A percentile compares a stretch with the other conserved stretches of the same genome.
Conservation (phyloP, 257 asterid genomes). For the Plantago elongata region DNA sequence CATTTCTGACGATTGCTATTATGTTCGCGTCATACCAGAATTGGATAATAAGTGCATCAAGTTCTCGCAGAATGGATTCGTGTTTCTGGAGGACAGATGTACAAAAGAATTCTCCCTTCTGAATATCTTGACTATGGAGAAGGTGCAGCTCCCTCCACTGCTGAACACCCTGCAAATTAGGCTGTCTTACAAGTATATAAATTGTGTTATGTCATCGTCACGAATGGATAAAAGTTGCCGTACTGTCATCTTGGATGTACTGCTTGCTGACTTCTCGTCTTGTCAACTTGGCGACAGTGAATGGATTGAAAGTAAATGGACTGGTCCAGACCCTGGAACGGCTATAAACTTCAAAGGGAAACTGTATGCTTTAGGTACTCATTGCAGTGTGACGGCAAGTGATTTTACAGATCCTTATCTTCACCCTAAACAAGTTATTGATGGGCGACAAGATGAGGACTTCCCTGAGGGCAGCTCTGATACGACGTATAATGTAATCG, state of each 20-base stretch:
- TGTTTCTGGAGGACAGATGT: not conserved
- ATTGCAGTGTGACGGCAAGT: not conserved
- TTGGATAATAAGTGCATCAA: not conserved
- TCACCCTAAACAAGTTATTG: not conserved
- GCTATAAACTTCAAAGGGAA: not conserved
- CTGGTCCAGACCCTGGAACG: not conserved
- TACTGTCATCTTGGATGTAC: not conserved
- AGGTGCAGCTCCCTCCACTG: not conserved
- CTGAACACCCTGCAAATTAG: too few species aligned
- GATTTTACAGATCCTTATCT: not conserved
- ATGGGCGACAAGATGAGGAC: not conserved
- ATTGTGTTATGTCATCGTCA: not conserved
- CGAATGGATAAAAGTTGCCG: not conserved
- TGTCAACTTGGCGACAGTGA: not conserved
- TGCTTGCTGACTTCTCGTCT: not conserved
- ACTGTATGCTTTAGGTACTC: not conserved
- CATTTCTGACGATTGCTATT: not conserved
- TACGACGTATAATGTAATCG: not conserved
- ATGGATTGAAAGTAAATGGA: not conserved
- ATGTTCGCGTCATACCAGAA: not conserved
- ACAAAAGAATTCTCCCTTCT: not conserved
- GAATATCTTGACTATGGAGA: not conserved
- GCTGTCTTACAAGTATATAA: not conserved
- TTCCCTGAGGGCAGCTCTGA: too few species aligned
- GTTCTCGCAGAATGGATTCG: not conserved